Conservation (phyloP, 176 grass and related monocot species). For the Ampelocalamus luodianensis region DNA sequence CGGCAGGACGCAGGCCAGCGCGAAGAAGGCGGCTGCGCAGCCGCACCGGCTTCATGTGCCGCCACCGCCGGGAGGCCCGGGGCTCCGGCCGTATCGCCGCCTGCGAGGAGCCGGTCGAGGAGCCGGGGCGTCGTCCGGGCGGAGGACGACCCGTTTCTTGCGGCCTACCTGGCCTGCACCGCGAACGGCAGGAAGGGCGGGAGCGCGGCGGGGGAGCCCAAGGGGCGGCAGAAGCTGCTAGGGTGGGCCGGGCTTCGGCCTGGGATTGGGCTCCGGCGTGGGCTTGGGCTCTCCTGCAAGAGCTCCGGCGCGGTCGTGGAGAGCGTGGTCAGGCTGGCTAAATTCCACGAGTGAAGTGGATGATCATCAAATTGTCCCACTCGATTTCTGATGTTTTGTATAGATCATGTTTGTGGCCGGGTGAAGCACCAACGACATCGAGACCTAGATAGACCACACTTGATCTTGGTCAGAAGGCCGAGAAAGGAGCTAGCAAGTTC, state of each 20-base stretch:
- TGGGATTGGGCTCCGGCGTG: neutral
- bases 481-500: neutral
- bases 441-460: neutral
- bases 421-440: neutral
- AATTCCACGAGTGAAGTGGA: neutral
- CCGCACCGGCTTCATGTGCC: conserved; percentile 49
- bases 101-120: neutral
- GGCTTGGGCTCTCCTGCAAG: conserved; percentile 62
- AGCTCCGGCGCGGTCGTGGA: conserved; percentile 40
- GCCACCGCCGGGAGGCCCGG: conserved; percentile 51
- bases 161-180: conserved; percentile 79
- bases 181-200: neutral
- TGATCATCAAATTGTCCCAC: neutral
- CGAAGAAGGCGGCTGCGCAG: neutral
- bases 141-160: conserved; percentile 74
- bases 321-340: conserved; percentile 43
- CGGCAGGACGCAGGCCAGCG: neutral
- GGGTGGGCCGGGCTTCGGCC: conserved; percentile 40
- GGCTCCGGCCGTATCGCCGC: neutral
- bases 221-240: conserved; percentile 3
- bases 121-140: conserved; percentile 20
- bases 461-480: neutral
- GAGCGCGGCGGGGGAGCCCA: neutral
- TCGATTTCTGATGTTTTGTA: neutral
- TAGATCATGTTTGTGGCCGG: neutral